These are phyloP conservation scores for Cystoderma amianthinum DNA, from an alignment of 768 basidiomycete species.

Conservation along the genomic window DNA sequence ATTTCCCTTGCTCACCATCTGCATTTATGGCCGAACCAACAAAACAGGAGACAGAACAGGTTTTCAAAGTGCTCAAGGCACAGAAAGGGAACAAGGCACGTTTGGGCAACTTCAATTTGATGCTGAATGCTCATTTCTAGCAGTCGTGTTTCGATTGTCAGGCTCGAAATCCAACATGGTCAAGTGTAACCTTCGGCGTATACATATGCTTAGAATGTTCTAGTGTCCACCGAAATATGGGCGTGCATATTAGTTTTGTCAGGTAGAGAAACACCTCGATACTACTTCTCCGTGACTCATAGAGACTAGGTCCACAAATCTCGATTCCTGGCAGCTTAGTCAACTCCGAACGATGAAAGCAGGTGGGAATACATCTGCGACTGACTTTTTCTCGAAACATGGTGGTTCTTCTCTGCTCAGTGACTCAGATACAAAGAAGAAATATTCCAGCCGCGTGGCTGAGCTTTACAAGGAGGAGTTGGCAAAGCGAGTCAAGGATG, in stretches of 20 bases:
- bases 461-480: slow-evolving; percentile 93
- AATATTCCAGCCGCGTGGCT: slow-evolving; percentile 80
- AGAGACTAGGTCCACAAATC: slow-evolving; percentile 77
- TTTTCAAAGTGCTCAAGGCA: slow-evolving; percentile 73
- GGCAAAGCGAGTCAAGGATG: slow-evolving; percentile 71
- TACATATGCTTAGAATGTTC: slow-evolving; percentile 99
- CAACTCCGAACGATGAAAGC: slow-evolving; percentile 97
- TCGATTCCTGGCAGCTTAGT: slow-evolving; percentile 87
- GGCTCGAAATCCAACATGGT: slow-evolving; percentile 97
- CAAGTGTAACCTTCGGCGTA: slow-evolving; percentile 91
- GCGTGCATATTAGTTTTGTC: slow-evolving; percentile 97
- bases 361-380: slow-evolving; percentile 83
- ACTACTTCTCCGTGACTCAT: slow-evolving; percentile 1
- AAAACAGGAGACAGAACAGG: slow-evolving; percentile 81
- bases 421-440: slow-evolving; percentile 79
- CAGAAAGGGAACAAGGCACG: slow-evolving; percentile 87
- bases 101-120: background rate
- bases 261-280: slow-evolving; percentile 49
- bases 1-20: slow-evolving; percentile 9
- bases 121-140: background rate
- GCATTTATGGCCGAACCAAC: slow-evolving; percentile 70
- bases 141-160: slow-evolving; percentile 86
- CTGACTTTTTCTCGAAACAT: slow-evolving; percentile 86
- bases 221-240: slow-evolving; percentile 90
- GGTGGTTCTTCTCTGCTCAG: slow-evolving; percentile 66